Evolutionary conservation across 805 yeast species (phyloP).

Genomic region (Kodamaea nitidulidarum): DNA sequence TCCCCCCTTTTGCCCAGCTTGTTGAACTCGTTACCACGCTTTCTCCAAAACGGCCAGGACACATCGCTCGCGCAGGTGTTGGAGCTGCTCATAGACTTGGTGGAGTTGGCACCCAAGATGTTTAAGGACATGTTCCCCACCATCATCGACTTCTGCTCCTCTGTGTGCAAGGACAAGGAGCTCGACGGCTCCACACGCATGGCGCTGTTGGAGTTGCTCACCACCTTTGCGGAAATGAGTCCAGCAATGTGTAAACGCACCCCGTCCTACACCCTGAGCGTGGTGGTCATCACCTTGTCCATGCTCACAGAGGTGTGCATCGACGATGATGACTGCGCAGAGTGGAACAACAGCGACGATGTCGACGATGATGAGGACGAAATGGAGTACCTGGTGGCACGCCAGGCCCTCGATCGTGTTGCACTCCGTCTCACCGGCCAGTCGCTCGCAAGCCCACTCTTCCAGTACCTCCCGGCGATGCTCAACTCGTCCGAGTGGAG

Average conservation of each 20-base stretch:
- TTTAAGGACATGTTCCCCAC: slow-evolving; percentile 87
- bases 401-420: slow-evolving; percentile 91
- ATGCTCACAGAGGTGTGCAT: slow-evolving; percentile 91
- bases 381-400: slow-evolving; percentile 82
- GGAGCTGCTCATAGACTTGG: slow-evolving; percentile 84
- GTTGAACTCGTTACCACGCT: slow-evolving; percentile 81
- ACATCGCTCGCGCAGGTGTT: slow-evolving; percentile 81
- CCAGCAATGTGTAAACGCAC: slow-evolving; percentile 92
- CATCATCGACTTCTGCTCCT: slow-evolving; percentile 81
- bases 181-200: slow-evolving; percentile 76
- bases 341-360: slow-evolving; percentile 82
- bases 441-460: slow-evolving; percentile 77
- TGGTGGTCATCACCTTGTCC: slow-evolving; percentile 69
- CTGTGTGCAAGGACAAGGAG: slow-evolving; percentile 76
- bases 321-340: slow-evolving; percentile 82
- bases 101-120: slow-evolving; percentile 90
- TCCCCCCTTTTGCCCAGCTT: slow-evolving; percentile 79
- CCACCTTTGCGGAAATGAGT: slow-evolving; percentile 88
- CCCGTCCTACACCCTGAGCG: slow-evolving; percentile 61
- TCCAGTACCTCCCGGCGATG: slow-evolving; percentile 84
- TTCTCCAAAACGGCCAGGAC: slow-evolving; percentile 75
- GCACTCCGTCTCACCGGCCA: slow-evolving; percentile 81
- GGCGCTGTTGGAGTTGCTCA: slow-evolving; percentile 82
- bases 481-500: slow-evolving; percentile 76
- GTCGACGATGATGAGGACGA: slow-evolving; percentile 76